These are phyloP conservation scores for Cyberlindnera nakhonratchasimensis DNA, from an alignment of 805 yeast species.

Conservation along the genomic window DNA sequence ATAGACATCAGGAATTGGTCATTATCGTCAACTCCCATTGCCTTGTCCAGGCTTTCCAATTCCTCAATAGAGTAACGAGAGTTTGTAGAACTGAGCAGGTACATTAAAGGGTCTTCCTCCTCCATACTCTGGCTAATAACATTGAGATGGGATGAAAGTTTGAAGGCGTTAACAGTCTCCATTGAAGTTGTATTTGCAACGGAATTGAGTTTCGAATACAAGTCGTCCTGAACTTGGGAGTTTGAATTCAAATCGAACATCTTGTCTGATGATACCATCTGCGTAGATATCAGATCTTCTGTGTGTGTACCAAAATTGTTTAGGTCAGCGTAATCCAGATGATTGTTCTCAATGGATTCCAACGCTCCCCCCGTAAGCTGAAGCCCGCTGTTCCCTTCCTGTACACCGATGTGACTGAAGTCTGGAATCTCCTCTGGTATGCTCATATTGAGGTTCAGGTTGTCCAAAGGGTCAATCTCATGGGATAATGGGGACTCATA, in stretches of 20 bases:
- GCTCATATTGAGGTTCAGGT: neutral
- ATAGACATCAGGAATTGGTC: conserved; percentile 26
- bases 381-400: conserved; percentile 1
- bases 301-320: neutral
- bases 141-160: conserved; percentile 3
- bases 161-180: conserved; percentile 4
- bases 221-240: neutral
- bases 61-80: conserved; percentile 26
- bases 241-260: conserved; percentile 8
- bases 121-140: conserved; percentile 7
- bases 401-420: conserved; percentile 13
- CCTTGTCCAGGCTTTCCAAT: conserved; percentile 28
- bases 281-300: neutral
- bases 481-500: conserved; percentile 22
- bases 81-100: conserved; percentile 19
- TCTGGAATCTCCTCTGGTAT: conserved; percentile 23
- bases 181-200: neutral
- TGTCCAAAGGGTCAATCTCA: conserved; percentile 20
- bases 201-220: conserved; percentile 3
- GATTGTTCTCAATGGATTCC: neutral
- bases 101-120: conserved; percentile 24
- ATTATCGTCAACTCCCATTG: conserved; percentile 28
- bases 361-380: too few species aligned
- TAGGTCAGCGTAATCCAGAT: conserved; percentile 7
- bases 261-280: neutral